Percentiles rank a stretch among this genome's conserved stretches.
Conservation (phyloP, 257 asterid species). For the Cynanchum wilfordii region DNA sequence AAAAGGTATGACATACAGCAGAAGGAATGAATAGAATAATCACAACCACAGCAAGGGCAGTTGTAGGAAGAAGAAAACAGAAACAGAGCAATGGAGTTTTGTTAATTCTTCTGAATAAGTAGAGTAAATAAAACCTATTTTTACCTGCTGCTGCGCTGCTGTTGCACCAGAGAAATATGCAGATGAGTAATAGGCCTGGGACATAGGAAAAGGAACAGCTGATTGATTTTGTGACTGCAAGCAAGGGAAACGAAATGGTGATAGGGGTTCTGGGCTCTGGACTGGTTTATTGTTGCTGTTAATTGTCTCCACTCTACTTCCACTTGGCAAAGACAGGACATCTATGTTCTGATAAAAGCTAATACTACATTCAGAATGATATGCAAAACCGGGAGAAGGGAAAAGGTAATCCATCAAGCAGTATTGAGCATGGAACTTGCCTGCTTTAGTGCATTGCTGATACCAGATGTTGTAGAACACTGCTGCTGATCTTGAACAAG, state of each 20-base stretch:
- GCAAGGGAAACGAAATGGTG: conserved; percentile 25
- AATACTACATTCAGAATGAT: conserved; percentile 9
- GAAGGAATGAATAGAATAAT: background rate
- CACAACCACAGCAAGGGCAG: background rate
- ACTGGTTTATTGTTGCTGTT: conserved; percentile 22
- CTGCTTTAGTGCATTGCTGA: conserved; percentile 28
- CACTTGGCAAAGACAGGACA: conserved; percentile 40
- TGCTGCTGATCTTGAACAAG: conserved; percentile 52
- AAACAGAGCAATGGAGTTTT: conserved; percentile 1
- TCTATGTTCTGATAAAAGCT: conserved; percentile 36
- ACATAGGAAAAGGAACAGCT: conserved; percentile 26
- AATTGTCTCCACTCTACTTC: conserved; percentile 24
- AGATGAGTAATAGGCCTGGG: conserved; percentile 45
- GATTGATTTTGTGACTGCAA: conserved; percentile 36
- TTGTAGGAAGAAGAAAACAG: background rate
- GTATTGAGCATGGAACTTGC: conserved; percentile 25
- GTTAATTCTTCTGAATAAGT: background rate
- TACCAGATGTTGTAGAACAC: conserved; percentile 33
- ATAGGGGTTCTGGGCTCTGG: conserved; percentile 18
- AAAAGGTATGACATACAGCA: background rate
- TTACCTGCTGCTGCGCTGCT: conserved; percentile 52
- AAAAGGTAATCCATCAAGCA: background rate
- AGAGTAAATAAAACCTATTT: conserved; percentile 1
- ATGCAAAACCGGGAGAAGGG: background rate
- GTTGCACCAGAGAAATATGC: conserved; percentile 33